Base-by-base conservation (phyloP, 345 rosid species). In the Rhodomyrtus tomentosa region DNA sequence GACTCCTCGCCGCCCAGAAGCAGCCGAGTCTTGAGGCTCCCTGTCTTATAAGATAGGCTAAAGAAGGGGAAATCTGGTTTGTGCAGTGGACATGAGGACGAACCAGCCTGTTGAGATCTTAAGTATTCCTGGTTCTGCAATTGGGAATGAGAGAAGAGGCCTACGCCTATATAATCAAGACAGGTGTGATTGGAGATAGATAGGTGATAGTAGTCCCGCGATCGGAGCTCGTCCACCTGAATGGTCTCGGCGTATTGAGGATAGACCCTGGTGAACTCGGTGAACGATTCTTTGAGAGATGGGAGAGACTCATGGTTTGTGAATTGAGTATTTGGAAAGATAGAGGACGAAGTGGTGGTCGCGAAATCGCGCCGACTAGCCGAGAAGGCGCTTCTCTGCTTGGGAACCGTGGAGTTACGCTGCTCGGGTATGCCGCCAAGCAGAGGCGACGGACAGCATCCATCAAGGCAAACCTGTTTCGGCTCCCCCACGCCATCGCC, bases 121-220 rank as follows among this genome's bases (percentile, higher is more conserved):
- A 92, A 83, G 50, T 87, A 86, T 38, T 91, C 95, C 16, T 84
- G 92, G 72, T 88, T 88, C 48, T 90, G 93, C 38, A 92, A 84
- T 88, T 96, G 99, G 45, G 96, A 86, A 89, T 92, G 89, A 62
- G 98, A 95, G 90, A 93, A 95, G 29, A 96, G 93, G 82, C 99
- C 98, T 22, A 92, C 91, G 50, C 99, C 99, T 0, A 95, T 93
- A 88, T 96, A 96, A 88, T 96, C 99, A 84, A 96, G 96, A 87
- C 98, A 96, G 81, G 96, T 92, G 89, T 89, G 89, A 84, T 91
- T 91, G 81, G 94, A 87, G 38, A 84, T 82, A 5, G 92, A 91
- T 82, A 96, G 95, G 90, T 96, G 96, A 49, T 86, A 87, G 84
- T 95, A 96, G 27, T 95, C 95, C 53, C 88, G 89, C 20, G 90